These are phyloP conservation scores for Penicillium aurantiogriseum DNA, from an alignment of 2,329 filamentous ascomycete species.

Conservation along the genomic window DNA sequence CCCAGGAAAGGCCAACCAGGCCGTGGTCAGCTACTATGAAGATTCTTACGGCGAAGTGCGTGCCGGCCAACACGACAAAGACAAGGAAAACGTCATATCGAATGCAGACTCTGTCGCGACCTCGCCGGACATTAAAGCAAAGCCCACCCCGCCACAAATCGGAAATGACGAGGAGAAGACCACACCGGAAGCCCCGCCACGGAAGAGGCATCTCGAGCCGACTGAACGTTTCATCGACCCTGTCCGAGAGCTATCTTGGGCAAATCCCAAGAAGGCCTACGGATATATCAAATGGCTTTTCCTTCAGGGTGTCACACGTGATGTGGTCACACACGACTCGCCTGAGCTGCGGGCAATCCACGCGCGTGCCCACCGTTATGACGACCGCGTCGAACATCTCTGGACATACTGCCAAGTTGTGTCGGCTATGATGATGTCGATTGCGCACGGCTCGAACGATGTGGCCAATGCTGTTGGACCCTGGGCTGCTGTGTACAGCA, in stretches of 20 bases:
- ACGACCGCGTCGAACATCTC: constrained; percentile 49
- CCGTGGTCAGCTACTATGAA: too few species aligned
- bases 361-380: constrained; percentile 45
- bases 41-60: constrained; percentile 20
- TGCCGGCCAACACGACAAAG: constrained; percentile 15
- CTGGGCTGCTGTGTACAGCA: constrained; percentile 34
- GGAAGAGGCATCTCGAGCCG: constrained; percentile 21
- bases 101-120: constrained; percentile 9
- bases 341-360: constrained; percentile 39
- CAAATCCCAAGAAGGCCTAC: constrained; percentile 25
- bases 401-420: constrained; percentile 47
- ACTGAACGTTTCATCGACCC: constrained; percentile 29
- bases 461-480: constrained; percentile 45
- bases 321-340: constrained; percentile 43
- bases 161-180: constrained; percentile 15
- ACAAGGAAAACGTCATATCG: constrained; percentile 1
- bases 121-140: constrained; percentile 7
- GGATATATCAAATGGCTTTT: constrained; percentile 47
- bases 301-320: constrained; percentile 45
- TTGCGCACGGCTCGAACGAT: constrained; percentile 48
- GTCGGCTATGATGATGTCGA: constrained; percentile 44
- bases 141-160: constrained; percentile 1
- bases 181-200: constrained; percentile 19
- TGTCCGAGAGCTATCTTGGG: constrained; percentile 10
- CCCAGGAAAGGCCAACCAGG: too few species aligned